A percentile compares a stretch with the other conserved stretches of the same genome.
These are phyloP conservation scores for Apium graveolens DNA, from an alignment of 129 eudicot genomes.

Conservation along the genomic window DNA sequence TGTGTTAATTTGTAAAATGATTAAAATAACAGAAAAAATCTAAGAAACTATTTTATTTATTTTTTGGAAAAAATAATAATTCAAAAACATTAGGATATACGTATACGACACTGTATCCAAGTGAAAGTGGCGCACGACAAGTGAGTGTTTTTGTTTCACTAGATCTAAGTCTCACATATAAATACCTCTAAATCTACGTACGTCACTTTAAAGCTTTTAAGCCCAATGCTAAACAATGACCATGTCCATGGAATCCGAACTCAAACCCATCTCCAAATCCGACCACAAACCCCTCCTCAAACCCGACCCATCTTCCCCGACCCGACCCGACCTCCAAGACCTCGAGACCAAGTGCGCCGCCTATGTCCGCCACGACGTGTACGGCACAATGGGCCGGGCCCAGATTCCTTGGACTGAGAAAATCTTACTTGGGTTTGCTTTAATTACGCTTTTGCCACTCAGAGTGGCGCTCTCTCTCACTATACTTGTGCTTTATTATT, in stretches of 20 bases:
- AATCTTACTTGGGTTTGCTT: slow-evolving; percentile 33
- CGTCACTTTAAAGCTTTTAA: no score
- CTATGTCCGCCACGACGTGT: slow-evolving; percentile 60
- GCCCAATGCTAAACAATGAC: neutral
- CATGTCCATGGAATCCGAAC: slow-evolving; percentile 1
- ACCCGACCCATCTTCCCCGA: slow-evolving; percentile 20
- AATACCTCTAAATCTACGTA: no score
- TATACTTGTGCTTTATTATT: slow-evolving; percentile 52
- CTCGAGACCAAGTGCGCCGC: slow-evolving; percentile 67
- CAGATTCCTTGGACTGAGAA: slow-evolving; percentile 56
- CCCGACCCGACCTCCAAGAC: slow-evolving; percentile 30
- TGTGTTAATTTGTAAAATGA: no score
- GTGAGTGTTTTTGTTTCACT: no score
- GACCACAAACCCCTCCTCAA: slow-evolving; percentile 67
- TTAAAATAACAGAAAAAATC: no score
- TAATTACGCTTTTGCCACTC: slow-evolving; percentile 52
- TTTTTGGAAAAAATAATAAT: no score
- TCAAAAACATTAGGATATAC: no score
- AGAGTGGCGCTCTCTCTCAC: slow-evolving; percentile 35
- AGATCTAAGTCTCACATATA: no score
- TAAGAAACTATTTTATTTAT: no score
- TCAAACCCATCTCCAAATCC: neutral
- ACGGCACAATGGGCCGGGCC: slow-evolving; percentile 84
- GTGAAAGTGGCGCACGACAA: no score
- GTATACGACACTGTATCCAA: no score